Evolutionary conservation across 345 rosid species (phyloP).

Genomic region (Angophora floribunda): DNA sequence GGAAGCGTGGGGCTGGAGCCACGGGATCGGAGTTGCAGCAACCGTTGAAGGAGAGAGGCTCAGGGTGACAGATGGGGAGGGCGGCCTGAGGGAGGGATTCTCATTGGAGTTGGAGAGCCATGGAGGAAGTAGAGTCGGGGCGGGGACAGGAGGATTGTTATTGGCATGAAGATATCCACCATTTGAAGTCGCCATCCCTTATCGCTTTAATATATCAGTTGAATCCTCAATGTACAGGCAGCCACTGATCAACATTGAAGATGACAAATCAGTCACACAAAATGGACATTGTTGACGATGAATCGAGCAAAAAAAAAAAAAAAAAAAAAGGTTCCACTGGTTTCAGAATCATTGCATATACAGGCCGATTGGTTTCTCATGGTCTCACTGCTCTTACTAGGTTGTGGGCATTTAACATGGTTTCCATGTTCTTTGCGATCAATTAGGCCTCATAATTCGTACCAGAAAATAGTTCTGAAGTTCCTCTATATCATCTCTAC

Average conservation of each 20-base stretch:
- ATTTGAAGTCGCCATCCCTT: conserved; percentile 64
- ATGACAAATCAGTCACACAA: background rate
- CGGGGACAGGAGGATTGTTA: conserved; percentile 23
- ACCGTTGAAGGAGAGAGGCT: conserved; percentile 70
- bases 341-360: background rate
- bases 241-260: background rate
- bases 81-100: conserved; percentile 33
- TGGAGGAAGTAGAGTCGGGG: conserved; percentile 59
- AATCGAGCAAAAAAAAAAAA: background rate
- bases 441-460: background rate
- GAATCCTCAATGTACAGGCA: background rate
- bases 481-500: background rate
- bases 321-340: background rate
- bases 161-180: conserved; percentile 50
- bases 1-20: conserved; percentile 71
- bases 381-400: background rate
- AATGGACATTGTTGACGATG: background rate
- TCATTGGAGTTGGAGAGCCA: conserved; percentile 77
- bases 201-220: background rate
- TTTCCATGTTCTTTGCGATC: background rate
- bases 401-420: background rate
- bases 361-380: background rate
- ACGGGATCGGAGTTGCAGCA: conserved; percentile 60
- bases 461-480: background rate
- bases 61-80: conserved; percentile 72